Evolutionary conservation across 2,329 filamentous ascomycete species (phyloP), one percentile per base, ranked within the genome.

Genomic region (Exophiala phaeomuriformis): DNA sequence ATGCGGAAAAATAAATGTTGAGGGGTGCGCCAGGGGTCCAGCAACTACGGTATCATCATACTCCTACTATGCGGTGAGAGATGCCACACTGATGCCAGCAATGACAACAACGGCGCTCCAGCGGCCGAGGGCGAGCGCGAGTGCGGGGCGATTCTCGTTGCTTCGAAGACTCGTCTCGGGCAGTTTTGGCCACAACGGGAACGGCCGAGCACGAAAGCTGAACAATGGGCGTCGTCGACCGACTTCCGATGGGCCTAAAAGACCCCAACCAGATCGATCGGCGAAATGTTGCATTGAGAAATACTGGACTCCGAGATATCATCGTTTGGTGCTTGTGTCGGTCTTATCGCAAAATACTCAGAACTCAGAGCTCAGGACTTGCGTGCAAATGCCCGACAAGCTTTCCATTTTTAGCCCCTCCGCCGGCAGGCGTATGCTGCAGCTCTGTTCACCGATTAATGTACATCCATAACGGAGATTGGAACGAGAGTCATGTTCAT

Each of bases 1-100:
- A 41, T 42, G 40, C 37, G 7, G 36, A 41, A 52, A 42, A 45
- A 51, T 56, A 53, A 46, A 47, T 51, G 51, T 52, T 50, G 57
- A 59, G 57, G 51, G 51, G 53, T 37, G 19, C 32, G 49, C 39
- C 49, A 46, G 45, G 41, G 19, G 19, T 19, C 19, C 19, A 19
- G 19, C 19, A 19, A 19, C 19, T 19, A 19, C 19, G 19, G 19
- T 19, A 19, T 19, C 19, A 19, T 19, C 19, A 19, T 19, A 19
- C 19, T 19, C 19, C 19, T 19, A 19, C 19, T 19, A 19, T 19
- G 19, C 19, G 19, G 19, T 19, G 19, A 19, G 19, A 19, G 19
- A 19, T 19, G 19, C 19, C 19, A 19, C 19, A 19, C 19, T 19
- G 19, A 19, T 19, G 19, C 19, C 27, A 39, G 32, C 41, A 19